Base-by-base conservation (phyloP, 2,329 filamentous ascomycete species). In the Cladobotryum mycophilum region DNA sequence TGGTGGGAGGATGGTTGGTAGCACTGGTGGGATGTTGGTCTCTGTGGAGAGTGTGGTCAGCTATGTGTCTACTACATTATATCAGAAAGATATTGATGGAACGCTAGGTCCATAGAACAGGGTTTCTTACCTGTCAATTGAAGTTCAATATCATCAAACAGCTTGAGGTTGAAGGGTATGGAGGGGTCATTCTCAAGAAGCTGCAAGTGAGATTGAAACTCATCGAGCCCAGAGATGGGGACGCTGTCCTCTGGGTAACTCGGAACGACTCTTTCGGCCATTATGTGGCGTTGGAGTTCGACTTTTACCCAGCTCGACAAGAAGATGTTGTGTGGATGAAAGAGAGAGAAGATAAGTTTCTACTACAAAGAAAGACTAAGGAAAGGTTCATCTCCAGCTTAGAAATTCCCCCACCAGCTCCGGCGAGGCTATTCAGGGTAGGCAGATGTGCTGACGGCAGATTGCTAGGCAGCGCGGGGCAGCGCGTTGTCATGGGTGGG, bases 91-190 rank as follows among this genome's bases (percentile, higher is more conserved):
- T 41, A 25, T 47, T 41, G 30, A n/a, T 17, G 25, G 44, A 14
- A 18, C 12, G 38, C 15, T n/a, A n/a, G n/a, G n/a, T n/a, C n/a
- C 3, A 20, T 14, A 45, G 22, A 14, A 5, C n/a, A 7, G 1
- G 11, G 13, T 12, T 11, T 52, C 62, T 22, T 61, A 76, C 79
- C 75, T 40, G 71, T 82, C 14, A 84, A 67, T 59, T 83, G 79
- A 4, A 83, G 72, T 58, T 79, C 75, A 41, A 84, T 74, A 59
- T 80, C 67, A 59, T 84, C 81, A 52, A 84, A 77, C 2, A 84
- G 68, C 56, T 75, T 76, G 11, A 67, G 64, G 53, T 76, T 64
- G 35, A 79, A 66, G 1, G 68, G 61, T 1, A 71, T 62, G 0
- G 67, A 65, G 15, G 74, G 67, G 53, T 76, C 70, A 22, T 65